A percentile compares a stretch with the other conserved stretches of the same genome.
Evolutionary conservation across 2,329 filamentous ascomycete species (phyloP).

Genomic region (Fonsecaea nubica): DNA sequence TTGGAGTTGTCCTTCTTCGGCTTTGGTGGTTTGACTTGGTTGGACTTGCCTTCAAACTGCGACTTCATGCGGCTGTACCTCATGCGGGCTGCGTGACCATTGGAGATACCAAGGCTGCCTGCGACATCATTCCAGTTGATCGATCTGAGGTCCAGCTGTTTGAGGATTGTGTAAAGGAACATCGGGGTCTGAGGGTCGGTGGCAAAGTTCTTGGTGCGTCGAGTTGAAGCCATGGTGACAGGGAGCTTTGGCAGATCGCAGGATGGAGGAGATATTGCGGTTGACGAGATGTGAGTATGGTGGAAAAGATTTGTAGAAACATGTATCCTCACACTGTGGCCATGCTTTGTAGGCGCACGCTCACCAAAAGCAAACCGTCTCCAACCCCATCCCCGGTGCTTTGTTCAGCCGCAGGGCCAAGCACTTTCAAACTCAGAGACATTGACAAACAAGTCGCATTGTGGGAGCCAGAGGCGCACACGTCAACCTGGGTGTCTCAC

Average conservation of each 20-base stretch:
- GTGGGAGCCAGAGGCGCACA: neutral
- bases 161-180: constrained; percentile 63
- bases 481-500: constrained; percentile 43
- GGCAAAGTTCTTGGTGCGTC: constrained; percentile 41
- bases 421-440: neutral
- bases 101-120: constrained; percentile 58
- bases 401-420: neutral
- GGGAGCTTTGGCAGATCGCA: neutral
- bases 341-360: constrained; percentile 4
- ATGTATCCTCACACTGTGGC: neutral
- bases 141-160: constrained; percentile 61
- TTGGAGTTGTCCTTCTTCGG: constrained; percentile 32
- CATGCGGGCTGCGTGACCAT: constrained; percentile 65
- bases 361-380: constrained; percentile 7
- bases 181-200: constrained; percentile 58
- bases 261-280: neutral
- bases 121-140: constrained; percentile 63
- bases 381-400: neutral
- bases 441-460: constrained; percentile 6
- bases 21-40: constrained; percentile 29
- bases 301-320: neutral
- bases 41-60: constrained; percentile 57
- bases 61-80: constrained; percentile 61
- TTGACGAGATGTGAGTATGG: neutral
- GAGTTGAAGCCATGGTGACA: constrained; percentile 28